phyloP scores from a whole-genome alignment of 441 rosid genomes.

The Arabidopsis hybrid region DNA sequence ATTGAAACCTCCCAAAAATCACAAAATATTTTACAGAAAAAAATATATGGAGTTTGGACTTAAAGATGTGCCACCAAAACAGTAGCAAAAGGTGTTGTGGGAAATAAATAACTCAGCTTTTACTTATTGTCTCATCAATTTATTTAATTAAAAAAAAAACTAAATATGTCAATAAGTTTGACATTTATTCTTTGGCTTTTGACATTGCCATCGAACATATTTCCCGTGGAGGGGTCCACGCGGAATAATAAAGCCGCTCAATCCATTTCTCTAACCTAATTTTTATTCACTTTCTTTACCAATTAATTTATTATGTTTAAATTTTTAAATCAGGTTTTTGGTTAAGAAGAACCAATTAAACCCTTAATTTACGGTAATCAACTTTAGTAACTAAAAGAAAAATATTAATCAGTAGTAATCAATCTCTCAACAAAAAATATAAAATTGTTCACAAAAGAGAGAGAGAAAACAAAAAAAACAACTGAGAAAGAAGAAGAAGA shows the following conservation, averaged over 20 bases:
- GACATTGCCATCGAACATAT: slow-evolving; percentile 44
- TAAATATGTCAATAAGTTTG: slow-evolving; percentile 30
- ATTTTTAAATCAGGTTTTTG: not conserved
- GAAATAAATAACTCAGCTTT: slow-evolving; percentile 20
- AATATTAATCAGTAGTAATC: not conserved
- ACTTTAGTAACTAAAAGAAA: slow-evolving; percentile 27
- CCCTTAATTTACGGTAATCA: slow-evolving; percentile 37
- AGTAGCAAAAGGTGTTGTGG: not conserved
- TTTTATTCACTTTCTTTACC: not conserved
- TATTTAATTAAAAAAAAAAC: not conserved
- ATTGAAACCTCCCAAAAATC: not conserved
- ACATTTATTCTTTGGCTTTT: slow-evolving; percentile 44
- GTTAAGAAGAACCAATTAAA: not conserved
- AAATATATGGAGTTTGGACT: not conserved
- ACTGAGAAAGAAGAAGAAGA: slow-evolving; percentile 9
- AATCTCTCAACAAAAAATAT: not conserved
- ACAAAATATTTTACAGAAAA: not conserved
- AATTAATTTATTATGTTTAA: not conserved
- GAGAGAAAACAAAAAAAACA: slow-evolving; percentile 6
- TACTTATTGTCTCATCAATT: slow-evolving; percentile 2
- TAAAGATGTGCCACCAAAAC: slow-evolving; percentile 8
- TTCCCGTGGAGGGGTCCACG: slow-evolving; percentile 50
- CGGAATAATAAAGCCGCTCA: slow-evolving; percentile 46
- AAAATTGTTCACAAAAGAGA: slow-evolving; percentile 9
- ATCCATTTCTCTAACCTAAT: slow-evolving; percentile 20